Evolutionary conservation across 108 stramenopile species (phyloP).

Genomic region (Craspedostauros australis): DNA sequence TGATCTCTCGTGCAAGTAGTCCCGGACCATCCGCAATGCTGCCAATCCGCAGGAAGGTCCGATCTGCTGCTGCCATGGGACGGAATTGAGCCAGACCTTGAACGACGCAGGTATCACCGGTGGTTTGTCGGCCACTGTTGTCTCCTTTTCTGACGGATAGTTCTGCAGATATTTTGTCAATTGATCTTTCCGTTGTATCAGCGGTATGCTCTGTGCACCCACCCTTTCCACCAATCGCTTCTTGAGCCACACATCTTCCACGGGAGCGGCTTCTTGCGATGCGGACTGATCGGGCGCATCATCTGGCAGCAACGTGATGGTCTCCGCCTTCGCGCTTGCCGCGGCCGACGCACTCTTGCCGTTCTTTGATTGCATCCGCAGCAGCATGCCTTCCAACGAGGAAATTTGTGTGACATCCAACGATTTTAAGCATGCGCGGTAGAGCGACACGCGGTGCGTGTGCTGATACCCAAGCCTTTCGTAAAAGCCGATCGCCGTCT

Average conservation of each 20-base stretch:
- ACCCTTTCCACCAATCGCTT: slow-evolving; percentile 32
- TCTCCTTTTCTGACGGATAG: background rate
- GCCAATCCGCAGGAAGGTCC: slow-evolving; percentile 41
- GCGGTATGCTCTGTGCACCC: slow-evolving; percentile 6
- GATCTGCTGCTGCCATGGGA: slow-evolving; percentile 33
- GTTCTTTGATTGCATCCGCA: slow-evolving; percentile 1
- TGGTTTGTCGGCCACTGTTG: background rate
- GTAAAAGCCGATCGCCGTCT: slow-evolving; percentile 28
- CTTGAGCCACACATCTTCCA: slow-evolving; percentile 28
- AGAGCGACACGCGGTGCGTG: slow-evolving; percentile 20
- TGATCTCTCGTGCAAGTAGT: slow-evolving; percentile 5
- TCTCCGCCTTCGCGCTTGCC: slow-evolving; percentile 9
- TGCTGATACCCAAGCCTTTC: slow-evolving; percentile 19
- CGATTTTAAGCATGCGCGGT: slow-evolving; percentile 27
- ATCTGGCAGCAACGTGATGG: slow-evolving; percentile 12
- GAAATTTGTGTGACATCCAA: slow-evolving; percentile 14
- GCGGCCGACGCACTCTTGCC: background rate
- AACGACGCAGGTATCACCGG: background rate
- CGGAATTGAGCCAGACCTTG: background rate
- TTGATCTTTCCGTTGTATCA: slow-evolving; percentile 11
- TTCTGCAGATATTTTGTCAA: background rate
- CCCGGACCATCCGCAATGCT: slow-evolving; percentile 29
- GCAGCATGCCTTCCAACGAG: slow-evolving; percentile 14
- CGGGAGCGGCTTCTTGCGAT: background rate
- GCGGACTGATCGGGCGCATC: no score